These are phyloP conservation scores for Pleurotus tuber-regium DNA, from an alignment of 768 basidiomycete genomes.

Conservation along the genomic window DNA sequence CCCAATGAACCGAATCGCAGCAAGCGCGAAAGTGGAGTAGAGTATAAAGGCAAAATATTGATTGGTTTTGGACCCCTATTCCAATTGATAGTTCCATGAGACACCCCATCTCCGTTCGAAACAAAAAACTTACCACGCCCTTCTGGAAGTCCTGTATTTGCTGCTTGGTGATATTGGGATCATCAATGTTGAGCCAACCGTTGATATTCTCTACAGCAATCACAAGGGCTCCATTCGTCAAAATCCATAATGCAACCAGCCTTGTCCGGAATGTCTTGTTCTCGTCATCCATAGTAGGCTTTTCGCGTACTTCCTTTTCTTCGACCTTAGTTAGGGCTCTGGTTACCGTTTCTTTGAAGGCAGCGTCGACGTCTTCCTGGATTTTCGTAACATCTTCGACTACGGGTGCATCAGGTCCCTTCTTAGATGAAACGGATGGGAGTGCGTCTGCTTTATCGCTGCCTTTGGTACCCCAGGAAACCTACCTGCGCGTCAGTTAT, in stretches of 20 bases:
- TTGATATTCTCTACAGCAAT: conserved; percentile 14
- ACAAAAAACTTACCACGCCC: neutral
- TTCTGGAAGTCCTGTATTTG: conserved; percentile 14
- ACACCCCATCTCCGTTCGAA: neutral
- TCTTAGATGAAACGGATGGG: conserved; percentile 85
- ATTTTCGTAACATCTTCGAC: conserved; percentile 83
- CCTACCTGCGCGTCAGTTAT: conserved; percentile 31
- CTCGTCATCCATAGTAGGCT: conserved; percentile 83
- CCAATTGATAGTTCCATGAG: neutral
- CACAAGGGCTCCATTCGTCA: conserved; percentile 26
- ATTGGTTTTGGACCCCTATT: conserved; percentile 37
- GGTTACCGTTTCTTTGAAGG: conserved; percentile 89
- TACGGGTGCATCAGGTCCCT: conserved; percentile 71
- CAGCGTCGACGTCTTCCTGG: conserved; percentile 86
- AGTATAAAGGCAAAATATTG: conserved; percentile 58
- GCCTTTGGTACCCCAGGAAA: conserved; percentile 93
- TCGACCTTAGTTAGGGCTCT: conserved; percentile 79
- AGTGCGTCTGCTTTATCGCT: conserved; percentile 91
- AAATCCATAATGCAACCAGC: conserved; percentile 81
- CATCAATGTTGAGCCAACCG: conserved; percentile 16
- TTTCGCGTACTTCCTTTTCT: conserved; percentile 64
- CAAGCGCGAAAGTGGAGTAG: conserved; percentile 56
- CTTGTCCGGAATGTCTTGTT: conserved; percentile 94
- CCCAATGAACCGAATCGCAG: conserved; percentile 54
- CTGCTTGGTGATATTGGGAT: conserved; percentile 8